Evolutionary conservation across 2,329 filamentous ascomycete species (phyloP), one percentile per base, ranked within the genome.

Genomic region (Monosporascus sp.): DNA sequence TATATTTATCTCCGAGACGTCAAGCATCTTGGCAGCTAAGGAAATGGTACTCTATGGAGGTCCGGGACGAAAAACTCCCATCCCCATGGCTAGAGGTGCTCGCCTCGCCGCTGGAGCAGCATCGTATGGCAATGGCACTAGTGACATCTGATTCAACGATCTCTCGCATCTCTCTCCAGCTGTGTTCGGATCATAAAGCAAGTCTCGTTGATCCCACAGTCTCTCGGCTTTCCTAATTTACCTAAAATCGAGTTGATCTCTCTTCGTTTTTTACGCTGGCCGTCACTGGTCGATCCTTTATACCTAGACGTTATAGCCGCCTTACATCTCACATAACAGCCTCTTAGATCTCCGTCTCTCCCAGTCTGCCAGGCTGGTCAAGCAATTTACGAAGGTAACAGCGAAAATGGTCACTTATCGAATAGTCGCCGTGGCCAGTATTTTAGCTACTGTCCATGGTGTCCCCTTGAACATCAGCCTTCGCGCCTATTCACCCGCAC

Each of bases 381-480:
- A 56, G 27, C 48, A 52, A 49, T 50, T 34, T 41, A 52, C 31
- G 47, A 34, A 34, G 40, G 56, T 48, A 59, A 43, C 52, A 53
- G 55, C 50, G 60, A 69, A 65, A 38, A 73, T 73, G 71, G 69
- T 73, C 56, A 65, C 60, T 49, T 73, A 71, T 52, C 59, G 64
- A 45, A 59, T 72, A 59, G 57, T 72, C 54, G 62, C 66, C 52
- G 61, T 71, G 62, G 70, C 70, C 60, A 67, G 69, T 61, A 59
- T 72, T 48, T 64, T 68, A 26, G 70, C 69, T 47, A 64, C 61
- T 52, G 62, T 63, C 47, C 63, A 59, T 54, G 70, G 69, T 22
- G 64, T 73, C 52, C 71, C 70, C 26, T 62, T 73, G 52, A 73
- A 73, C 60, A 75, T 75, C 62, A 75, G 75, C 67, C 70, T 75